These are phyloP conservation scores for Trypanosoma brucei DNA, from an alignment of 208 protist species.

Conservation along the genomic window DNA sequence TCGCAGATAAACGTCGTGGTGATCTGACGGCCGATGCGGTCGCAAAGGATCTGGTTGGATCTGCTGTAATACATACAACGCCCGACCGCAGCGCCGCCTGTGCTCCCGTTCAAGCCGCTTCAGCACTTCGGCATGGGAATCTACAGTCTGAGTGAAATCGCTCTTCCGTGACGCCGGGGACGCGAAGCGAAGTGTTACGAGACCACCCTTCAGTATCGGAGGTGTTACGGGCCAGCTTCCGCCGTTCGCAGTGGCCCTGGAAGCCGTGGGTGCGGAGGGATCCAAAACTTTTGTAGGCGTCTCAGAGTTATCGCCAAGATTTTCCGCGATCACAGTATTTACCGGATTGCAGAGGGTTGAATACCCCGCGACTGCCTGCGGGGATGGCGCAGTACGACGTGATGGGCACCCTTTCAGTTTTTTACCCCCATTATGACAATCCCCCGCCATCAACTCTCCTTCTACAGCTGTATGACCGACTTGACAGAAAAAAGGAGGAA, in stretches of 20 bases:
- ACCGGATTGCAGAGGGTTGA: no score
- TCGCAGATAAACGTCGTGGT: constrained; percentile 12
- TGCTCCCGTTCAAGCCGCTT: constrained; percentile 21
- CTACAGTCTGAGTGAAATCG: constrained; percentile 15
- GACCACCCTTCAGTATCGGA: background rate
- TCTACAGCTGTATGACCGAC: no score
- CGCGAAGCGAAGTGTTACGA: constrained; percentile 9
- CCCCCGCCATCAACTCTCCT: no score
- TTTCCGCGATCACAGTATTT: no score
- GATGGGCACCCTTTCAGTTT: no score
- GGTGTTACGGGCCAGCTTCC: background rate
- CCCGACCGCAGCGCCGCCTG: constrained; percentile 1
- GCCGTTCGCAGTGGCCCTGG: background rate
- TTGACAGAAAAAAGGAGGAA: no score
- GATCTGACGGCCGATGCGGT: constrained; percentile 10
- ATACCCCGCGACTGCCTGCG: no score
- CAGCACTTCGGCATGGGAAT: constrained; percentile 8
- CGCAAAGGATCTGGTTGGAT: constrained; percentile 19
- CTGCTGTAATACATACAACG: constrained; percentile 15
- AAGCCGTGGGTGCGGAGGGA: no score
- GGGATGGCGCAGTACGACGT: no score
- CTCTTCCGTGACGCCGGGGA: constrained; percentile 3
- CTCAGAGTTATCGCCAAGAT: no score
- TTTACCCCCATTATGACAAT: no score
- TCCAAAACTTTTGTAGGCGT: no score